Evolutionary conservation across 2,329 filamentous ascomycete genomes (phyloP).

Genomic region (Exophiala sp.): DNA sequence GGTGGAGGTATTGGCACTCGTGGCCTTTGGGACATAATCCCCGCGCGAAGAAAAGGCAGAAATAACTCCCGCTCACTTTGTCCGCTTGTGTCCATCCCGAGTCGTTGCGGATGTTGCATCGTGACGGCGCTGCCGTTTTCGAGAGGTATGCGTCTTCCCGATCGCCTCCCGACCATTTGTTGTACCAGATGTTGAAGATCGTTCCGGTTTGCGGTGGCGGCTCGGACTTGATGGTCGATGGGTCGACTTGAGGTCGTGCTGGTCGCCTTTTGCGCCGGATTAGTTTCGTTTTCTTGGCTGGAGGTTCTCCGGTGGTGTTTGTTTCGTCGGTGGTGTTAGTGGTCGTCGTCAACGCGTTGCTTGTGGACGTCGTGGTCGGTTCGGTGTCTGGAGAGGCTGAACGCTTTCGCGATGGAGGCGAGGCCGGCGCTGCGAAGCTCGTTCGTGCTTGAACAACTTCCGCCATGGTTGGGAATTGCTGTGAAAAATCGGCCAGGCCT

Average conservation of each 20-base stretch:
- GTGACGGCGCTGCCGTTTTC: slow-evolving; percentile 71
- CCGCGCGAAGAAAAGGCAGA: slow-evolving; percentile 88
- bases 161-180: slow-evolving; percentile 96
- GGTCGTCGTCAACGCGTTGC: slow-evolving; percentile 20
- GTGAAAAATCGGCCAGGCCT: not conserved
- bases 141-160: slow-evolving; percentile 84
- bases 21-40: slow-evolving; percentile 76
- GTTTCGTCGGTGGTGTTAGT: slow-evolving; percentile 17
- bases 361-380: slow-evolving; percentile 8
- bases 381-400: slow-evolving; percentile 22
- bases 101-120: slow-evolving; percentile 80
- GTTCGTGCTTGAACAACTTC: slow-evolving; percentile 25
- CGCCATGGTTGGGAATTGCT: slow-evolving; percentile 14
- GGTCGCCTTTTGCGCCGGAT: slow-evolving; percentile 85
- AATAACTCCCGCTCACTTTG: slow-evolving; percentile 71
- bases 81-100: slow-evolving; percentile 74
- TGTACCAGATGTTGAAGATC: slow-evolving; percentile 98
- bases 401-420: slow-evolving; percentile 27
- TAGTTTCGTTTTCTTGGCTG: slow-evolving; percentile 70
- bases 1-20: slow-evolving; percentile 90
- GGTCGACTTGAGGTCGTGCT: slow-evolving; percentile 84
- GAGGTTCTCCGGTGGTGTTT: too few species aligned
- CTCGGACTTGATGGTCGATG: slow-evolving; percentile 72
- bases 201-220: slow-evolving; percentile 80
- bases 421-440: slow-evolving; percentile 14